Percentiles rank a stretch among this genome's conserved stretches.
Conservation (phyloP, 192 early-diverging fungal species). For the Podila epigama region DNA sequence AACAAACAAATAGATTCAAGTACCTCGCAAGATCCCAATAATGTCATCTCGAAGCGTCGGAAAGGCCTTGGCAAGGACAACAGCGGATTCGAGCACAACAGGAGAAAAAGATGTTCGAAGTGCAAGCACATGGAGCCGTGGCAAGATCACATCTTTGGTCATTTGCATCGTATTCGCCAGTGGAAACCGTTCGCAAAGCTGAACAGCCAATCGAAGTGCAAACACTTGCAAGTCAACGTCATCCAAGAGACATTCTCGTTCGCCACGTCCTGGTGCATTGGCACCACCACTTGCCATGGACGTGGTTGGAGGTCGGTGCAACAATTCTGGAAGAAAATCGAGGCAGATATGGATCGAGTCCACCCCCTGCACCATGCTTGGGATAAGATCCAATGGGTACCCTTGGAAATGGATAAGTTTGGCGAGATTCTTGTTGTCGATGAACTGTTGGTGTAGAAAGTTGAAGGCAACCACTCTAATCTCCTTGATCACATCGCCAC, state of each 20-base stretch:
- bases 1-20: not conserved
- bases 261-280: not conserved
- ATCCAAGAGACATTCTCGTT: not conserved
- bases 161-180: conserved; percentile 26
- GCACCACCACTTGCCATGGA: not conserved
- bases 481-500: conserved; percentile 14
- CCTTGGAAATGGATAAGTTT: conserved; percentile 46
- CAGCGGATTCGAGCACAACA: conserved; percentile 28
- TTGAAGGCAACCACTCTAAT: conserved; percentile 38
- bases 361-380: conserved; percentile 16
- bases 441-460: conserved; percentile 41
- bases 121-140: conserved; percentile 1
- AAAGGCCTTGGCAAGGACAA: conserved; percentile 20
- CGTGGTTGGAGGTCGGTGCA: not conserved
- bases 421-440: conserved; percentile 39
- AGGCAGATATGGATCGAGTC: conserved; percentile 34
- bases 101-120: conserved; percentile 11
- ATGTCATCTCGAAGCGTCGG: conserved; percentile 16
- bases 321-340: conserved; percentile 29
- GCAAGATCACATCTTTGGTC: conserved; percentile 21
- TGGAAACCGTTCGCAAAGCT: conserved; percentile 28
- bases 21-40: conserved; percentile 22
- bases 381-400: conserved; percentile 32
- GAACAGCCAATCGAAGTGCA: conserved; percentile 21
- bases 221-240: conserved; percentile 14